These are phyloP conservation scores for Aspergillus fijiensis DNA, from an alignment of 2,329 filamentous ascomycete genomes.

Conservation along the genomic window DNA sequence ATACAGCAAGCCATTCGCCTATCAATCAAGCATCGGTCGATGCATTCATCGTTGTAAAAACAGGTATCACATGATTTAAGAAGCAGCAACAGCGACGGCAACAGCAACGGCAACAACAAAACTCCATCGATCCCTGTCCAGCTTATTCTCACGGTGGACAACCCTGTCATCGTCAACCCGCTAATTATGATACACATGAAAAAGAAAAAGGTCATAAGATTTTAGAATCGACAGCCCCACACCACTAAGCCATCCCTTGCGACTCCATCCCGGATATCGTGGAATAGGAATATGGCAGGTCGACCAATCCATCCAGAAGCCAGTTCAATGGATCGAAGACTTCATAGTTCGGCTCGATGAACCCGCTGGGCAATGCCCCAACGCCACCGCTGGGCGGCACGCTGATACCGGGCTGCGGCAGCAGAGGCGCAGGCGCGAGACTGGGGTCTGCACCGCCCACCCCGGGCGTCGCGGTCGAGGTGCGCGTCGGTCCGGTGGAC, in stretches of 20 bases:
- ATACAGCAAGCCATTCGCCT: too few species aligned
- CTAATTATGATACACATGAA: constrained; percentile 4
- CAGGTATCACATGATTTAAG: background rate
- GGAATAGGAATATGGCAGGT: constrained; percentile 70
- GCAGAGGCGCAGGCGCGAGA: constrained; percentile 39
- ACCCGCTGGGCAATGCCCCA: constrained; percentile 46
- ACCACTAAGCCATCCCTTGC: constrained; percentile 31
- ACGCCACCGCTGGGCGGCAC: constrained; percentile 28
- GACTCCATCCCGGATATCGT: constrained; percentile 53
- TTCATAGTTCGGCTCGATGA: constrained; percentile 72
- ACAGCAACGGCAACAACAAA: background rate
- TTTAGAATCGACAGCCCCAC: background rate
- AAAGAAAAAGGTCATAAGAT: constrained; percentile 7
- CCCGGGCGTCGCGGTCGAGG: constrained; percentile 37
- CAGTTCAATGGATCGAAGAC: constrained; percentile 92
- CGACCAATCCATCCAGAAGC: constrained; percentile 83
- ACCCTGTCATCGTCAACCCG: background rate
- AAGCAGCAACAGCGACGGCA: background rate
- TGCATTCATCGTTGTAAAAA: background rate
- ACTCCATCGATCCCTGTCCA: background rate
- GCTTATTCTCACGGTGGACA: background rate
- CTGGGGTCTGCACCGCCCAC: constrained; percentile 45
- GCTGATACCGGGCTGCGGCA: constrained; percentile 34
- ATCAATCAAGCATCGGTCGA: background rate
- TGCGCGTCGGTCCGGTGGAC: constrained; percentile 52